Conservation (phyloP, 305 asterid genomes). For the Fraxinus baroniana region DNA sequence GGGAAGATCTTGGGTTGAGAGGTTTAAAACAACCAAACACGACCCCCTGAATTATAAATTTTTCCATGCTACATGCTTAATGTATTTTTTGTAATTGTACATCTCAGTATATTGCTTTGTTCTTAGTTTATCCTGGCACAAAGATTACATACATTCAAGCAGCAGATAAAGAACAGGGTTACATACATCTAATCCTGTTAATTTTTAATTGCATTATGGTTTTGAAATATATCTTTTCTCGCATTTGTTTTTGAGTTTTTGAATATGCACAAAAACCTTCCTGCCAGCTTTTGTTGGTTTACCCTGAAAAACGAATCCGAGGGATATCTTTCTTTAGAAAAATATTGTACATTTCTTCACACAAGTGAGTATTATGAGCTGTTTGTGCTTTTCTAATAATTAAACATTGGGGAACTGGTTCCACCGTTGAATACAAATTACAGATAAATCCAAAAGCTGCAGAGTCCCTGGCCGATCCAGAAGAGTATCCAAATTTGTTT, state of each 20-base stretch:
- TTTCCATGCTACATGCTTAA: neutral
- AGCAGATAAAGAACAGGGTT: neutral
- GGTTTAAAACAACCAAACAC: neutral
- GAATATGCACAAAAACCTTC: neutral
- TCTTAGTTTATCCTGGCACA: neutral
- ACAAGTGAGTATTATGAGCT: neutral
- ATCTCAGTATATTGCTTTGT: neutral
- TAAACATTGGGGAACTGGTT: neutral
- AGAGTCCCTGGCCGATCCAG: slow-evolving; percentile 96
- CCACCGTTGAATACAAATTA: slow-evolving; percentile 16
- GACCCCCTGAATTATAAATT: neutral
- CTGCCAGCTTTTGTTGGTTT: neutral
- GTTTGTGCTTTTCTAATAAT: neutral
- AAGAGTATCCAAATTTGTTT: slow-evolving; percentile 83
- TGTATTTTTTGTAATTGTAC: neutral
- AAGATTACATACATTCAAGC: neutral
- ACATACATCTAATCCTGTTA: neutral
- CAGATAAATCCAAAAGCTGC: slow-evolving; percentile 96
- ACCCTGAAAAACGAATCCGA: neutral
- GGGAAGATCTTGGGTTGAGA: neutral
- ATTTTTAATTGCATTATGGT: neutral
- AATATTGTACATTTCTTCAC: neutral
- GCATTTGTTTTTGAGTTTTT: neutral
- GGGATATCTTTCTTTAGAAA: neutral
- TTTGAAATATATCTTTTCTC: neutral